Base-by-base conservation (phyloP, 2,329 filamentous ascomycete genomes). In the Neonectria faginata region DNA sequence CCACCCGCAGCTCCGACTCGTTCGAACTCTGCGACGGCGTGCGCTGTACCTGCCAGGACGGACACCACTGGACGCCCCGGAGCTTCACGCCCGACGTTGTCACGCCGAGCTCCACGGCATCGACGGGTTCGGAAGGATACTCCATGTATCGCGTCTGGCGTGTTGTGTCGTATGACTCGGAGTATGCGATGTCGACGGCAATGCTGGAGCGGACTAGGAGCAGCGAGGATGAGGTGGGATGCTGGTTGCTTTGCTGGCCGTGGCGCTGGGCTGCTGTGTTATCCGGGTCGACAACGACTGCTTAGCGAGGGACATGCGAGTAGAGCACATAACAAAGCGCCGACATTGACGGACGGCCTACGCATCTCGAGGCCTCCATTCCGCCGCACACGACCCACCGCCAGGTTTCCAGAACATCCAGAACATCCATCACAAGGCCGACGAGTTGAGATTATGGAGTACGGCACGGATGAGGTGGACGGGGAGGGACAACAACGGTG, bases 401-500 rank as follows among this genome's bases (percentile, higher is more conserved):
- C 8, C 47, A 53, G 52, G 48, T 45, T 33, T 27, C 57, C 57
- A 14, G 29, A 39, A 18, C 27, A 36, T 27, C 57, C 57, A 14
- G 29, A 39, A 18, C 27, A 36, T 12, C 57, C 27, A 42, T 9
- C 39, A 59, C 14, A 3, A 14, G 8, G 22, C 48, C 8, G 14
- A 39, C 47, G 47, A 11, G 41, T 36, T 11, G 36, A 36, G 18
- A 41, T 45, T 25, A 39, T 39, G 39, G 48, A 53, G n/a, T 33
- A 22, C 6, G 56, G n/a, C 27, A 25, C 29, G n/a, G 48, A 14
- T n/a, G 33, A 36, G 31, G 27, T 7, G 12, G 39, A 29, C 7
- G 5, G 27, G 27, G 27, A 29, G 29, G 39, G 54, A 11, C 7
- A 16, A 14, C 20, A n/a, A 39, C 20, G 41, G n/a, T 18, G 41